These are phyloP conservation scores for Trichoderma koningiopsis DNA, from an alignment of 2,329 filamentous ascomycete species.

Conservation along the genomic window DNA sequence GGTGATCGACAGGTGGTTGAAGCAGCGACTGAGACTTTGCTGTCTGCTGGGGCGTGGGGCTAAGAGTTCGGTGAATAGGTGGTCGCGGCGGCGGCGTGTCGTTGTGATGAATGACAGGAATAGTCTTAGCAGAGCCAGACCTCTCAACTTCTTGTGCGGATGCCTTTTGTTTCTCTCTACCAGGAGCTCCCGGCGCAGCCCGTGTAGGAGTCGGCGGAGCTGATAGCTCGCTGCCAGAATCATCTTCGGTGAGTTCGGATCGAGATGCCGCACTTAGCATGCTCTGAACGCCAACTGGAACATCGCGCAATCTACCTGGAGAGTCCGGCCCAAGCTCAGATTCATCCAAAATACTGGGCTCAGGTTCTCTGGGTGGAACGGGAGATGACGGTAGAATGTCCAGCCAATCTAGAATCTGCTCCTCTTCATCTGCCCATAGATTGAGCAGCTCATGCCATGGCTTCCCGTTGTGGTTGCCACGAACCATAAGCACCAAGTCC, in stretches of 20 bases:
- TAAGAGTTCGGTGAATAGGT: constrained; percentile 54
- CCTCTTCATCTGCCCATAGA: constrained; percentile 74
- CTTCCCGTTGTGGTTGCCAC: constrained; percentile 64
- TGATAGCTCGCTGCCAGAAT: constrained; percentile 29
- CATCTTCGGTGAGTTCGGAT: constrained; percentile 29
- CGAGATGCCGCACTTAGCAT: constrained; percentile 33
- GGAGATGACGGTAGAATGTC: constrained; percentile 67
- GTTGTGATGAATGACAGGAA: constrained; percentile 41
- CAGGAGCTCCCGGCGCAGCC: constrained; percentile 32
- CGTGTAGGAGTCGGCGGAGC: constrained; percentile 27
- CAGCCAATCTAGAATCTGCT: constrained; percentile 83
- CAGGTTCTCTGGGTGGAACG: constrained; percentile 48
- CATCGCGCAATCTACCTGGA: constrained; percentile 30
- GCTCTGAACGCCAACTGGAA: constrained; percentile 38
- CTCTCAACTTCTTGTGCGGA: constrained; percentile 46
- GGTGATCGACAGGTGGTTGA: constrained; percentile 44
- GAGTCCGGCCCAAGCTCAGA: constrained; percentile 33
- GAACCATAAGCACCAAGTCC: constrained; percentile 84
- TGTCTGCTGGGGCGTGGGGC: constrained; percentile 41
- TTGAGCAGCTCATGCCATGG: constrained; percentile 85
- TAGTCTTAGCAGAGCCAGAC: constrained; percentile 34
- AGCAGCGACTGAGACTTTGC: constrained; percentile 30
- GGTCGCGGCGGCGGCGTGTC: constrained; percentile 58
- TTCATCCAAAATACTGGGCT: constrained; percentile 39
- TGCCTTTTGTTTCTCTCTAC: constrained; percentile 38